Evolutionary conservation across 2,329 filamentous ascomycete species (phyloP).

Genomic region (Didymella pomorum): DNA sequence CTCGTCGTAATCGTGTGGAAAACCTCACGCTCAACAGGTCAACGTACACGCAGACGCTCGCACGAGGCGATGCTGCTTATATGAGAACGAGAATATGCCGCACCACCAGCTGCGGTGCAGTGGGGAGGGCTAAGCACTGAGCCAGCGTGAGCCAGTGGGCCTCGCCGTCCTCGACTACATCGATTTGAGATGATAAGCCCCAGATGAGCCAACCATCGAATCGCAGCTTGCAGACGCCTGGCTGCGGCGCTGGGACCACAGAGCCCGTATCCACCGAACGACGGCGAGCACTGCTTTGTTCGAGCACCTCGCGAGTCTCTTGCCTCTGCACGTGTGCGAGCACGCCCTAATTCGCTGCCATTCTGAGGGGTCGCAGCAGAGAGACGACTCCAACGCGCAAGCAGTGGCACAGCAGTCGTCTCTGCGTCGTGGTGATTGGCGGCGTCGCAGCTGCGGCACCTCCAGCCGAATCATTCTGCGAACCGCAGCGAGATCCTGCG

Average conservation of each 20-base stretch:
- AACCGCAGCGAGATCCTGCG: slow-evolving; percentile 8
- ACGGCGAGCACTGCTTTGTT: slow-evolving; percentile 11
- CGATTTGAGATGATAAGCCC: slow-evolving; percentile 16
- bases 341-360: slow-evolving; percentile 4
- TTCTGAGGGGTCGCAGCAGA: slow-evolving; percentile 12
- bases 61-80: slow-evolving; percentile 19
- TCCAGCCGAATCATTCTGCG: slow-evolving; percentile 11
- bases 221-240: slow-evolving; percentile 13
- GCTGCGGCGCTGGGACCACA: slow-evolving; percentile 8
- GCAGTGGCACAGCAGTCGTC: slow-evolving; percentile 21
- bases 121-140: slow-evolving; percentile 39
- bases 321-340: slow-evolving; percentile 2
- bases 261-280: slow-evolving; percentile 7
- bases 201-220: slow-evolving; percentile 14
- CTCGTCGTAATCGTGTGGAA: slow-evolving; percentile 12
- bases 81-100: slow-evolving; percentile 13
- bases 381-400: slow-evolving; percentile 17
- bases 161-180: slow-evolving; percentile 42
- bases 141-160: slow-evolving; percentile 65
- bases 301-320: not conserved
- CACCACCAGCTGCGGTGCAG: slow-evolving; percentile 13
- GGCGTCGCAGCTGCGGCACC: slow-evolving; percentile 8
- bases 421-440: not conserved
- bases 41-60: not conserved
- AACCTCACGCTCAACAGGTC: slow-evolving; percentile 9